Evolutionary conservation across 148 eudicot genomes (phyloP), one percentile per base, ranked within the genome.

Genomic region (Amaranthus cruentus): DNA sequence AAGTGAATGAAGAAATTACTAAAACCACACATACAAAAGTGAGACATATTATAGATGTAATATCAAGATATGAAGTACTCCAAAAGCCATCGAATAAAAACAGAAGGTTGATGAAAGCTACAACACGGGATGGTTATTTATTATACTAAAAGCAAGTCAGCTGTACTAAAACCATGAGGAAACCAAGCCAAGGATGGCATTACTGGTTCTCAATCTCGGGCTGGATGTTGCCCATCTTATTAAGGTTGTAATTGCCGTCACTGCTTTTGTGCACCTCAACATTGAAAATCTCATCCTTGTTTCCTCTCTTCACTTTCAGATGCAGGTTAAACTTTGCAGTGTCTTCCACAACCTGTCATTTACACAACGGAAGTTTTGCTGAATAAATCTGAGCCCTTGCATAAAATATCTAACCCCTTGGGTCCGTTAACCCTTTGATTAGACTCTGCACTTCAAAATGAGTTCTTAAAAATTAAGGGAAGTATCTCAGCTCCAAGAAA

Each of bases 241-340:
- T 91, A 76, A 91, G 85, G 56, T 77, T 75, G 84, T 85, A 89
- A 75, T 81, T 77, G 9, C 97, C 98, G 69, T 88, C 91, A 10
- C 74, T 72, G 72, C 83, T 83, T 82, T 85, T 94, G 83, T 91
- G 97, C 78, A 94, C 96, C 84, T 91, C 88, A 50, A 90, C 98
- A 81, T 89, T 91, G 80, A 85, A 83, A 75, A 82, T 81, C 84
- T 94, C 98, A 66, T 87, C 91, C 77, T 88, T 91, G 70, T 65
- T 80, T 77, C 91, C 97, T 82, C 98, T 87, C 73, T 85, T 89
- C 13, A 94, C 88, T 75, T 89, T 94, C 54, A 94, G 85, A 67
- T 77, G 84, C 81, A 94, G 83, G 74, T 87, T 81, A 69, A 89
- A 83, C 82, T 89, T 91, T 2, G 93, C 84, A 42, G 76, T 76